These are phyloP conservation scores for Tuber brumale DNA, from an alignment of 495 filamentous ascomycete species.

Conservation along the genomic window DNA sequence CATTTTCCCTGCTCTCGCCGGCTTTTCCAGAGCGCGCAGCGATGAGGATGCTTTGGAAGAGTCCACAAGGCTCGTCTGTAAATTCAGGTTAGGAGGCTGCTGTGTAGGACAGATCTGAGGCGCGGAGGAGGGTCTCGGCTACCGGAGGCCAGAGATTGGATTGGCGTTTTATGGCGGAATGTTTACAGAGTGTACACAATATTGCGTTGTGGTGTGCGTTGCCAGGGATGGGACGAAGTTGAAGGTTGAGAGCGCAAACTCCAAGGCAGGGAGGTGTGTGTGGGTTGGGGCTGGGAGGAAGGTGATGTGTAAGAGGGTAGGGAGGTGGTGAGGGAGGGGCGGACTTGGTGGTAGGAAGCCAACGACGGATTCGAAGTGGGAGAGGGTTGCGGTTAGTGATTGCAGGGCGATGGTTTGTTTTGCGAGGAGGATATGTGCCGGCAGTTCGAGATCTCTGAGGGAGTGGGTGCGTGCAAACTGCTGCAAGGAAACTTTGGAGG, in stretches of 20 bases:
- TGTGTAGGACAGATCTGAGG: conserved; percentile 15
- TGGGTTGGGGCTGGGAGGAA: conserved; percentile 20
- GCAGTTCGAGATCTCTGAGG: neutral
- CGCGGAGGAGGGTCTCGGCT: conserved; percentile 19
- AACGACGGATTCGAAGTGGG: neutral
- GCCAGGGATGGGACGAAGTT: conserved; percentile 8
- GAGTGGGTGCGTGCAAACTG: neutral
- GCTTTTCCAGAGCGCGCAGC: conserved; percentile 10
- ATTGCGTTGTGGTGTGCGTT: conserved; percentile 16
- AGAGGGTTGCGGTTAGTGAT: conserved; percentile 5
- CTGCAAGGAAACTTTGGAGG: neutral
- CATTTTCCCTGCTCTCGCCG: conserved; percentile 17
- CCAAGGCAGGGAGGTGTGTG: conserved; percentile 21
- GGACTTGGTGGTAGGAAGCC: neutral
- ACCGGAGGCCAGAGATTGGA: conserved; percentile 19
- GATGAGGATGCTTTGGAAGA: conserved; percentile 16
- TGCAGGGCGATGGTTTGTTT: neutral
- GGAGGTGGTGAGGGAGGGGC: neutral
- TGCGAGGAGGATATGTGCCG: conserved; percentile 1
- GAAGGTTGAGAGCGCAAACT: conserved; percentile 15
- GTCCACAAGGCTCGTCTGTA: conserved; percentile 10
- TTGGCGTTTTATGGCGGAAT: conserved; percentile 21
- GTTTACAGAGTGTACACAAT: conserved; percentile 20
- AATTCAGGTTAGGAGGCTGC: conserved; percentile 5
- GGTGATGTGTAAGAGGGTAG: conserved; percentile 10